These are phyloP conservation scores for Phytopythium ostracodes DNA, from an alignment of 352 stramenopile species.

Conservation along the genomic window DNA sequence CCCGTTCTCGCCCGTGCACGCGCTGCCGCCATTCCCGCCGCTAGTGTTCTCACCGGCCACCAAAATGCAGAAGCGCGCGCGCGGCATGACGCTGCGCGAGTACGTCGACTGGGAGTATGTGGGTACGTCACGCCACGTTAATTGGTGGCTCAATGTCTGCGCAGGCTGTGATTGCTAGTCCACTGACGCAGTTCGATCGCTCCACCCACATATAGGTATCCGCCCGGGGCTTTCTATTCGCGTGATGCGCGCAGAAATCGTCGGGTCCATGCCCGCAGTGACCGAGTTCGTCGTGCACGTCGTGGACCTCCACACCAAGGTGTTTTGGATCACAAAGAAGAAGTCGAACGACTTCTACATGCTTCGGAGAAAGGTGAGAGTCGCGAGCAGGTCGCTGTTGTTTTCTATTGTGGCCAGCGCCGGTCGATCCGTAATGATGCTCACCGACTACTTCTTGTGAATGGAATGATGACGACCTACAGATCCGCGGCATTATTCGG, in stretches of 20 bases:
- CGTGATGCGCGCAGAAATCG: slow-evolving; percentile 57
- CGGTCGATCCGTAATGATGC: not conserved
- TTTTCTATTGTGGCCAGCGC: no score
- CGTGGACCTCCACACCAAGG: slow-evolving; percentile 71
- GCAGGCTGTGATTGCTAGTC: not conserved
- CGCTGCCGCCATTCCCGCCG: slow-evolving; percentile 49
- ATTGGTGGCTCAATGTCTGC: no score
- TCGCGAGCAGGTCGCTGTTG: not conserved
- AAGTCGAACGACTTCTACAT: slow-evolving; percentile 70
- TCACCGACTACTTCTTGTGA: not conserved
- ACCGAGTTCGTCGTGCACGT: slow-evolving; percentile 78
- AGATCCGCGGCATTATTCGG: slow-evolving; percentile 45
- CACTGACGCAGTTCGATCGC: not conserved
- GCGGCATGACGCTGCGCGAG: slow-evolving; percentile 40
- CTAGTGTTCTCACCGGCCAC: slow-evolving; percentile 43
- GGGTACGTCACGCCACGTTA: not conserved
- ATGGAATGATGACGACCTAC: not conserved
- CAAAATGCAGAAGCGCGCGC: slow-evolving; percentile 30
- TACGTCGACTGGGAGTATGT: slow-evolving; percentile 48
- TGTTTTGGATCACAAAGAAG: slow-evolving; percentile 84
- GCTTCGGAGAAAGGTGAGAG: slow-evolving; percentile 57
- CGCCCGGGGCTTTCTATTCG: slow-evolving; percentile 68
- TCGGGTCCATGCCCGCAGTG: slow-evolving; percentile 47
- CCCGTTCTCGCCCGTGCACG: slow-evolving; percentile 17
- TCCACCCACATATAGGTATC: slow-evolving; percentile 24